Evolutionary conservation across 2,329 filamentous ascomycete species (phyloP).

Genomic region (Lachnellula suecica): DNA sequence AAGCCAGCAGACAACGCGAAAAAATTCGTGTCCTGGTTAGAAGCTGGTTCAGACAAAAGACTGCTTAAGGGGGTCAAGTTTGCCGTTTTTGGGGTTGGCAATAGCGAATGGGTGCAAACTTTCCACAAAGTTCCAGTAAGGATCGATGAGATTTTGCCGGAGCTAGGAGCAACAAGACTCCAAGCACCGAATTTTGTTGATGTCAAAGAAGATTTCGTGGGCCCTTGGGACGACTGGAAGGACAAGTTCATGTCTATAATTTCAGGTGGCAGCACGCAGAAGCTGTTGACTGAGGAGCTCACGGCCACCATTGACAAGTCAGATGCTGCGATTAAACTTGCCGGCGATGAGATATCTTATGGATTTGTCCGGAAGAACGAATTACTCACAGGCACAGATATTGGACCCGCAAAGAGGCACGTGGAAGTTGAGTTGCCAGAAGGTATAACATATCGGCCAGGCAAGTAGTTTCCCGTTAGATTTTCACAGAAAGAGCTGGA

Average conservation of each 20-base stretch:
- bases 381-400: conserved; percentile 45
- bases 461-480: too few relatives aligned
- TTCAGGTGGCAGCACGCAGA: not conserved
- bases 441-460: conserved; percentile 64
- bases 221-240: conserved; percentile 65
- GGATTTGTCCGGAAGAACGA: conserved; percentile 53
- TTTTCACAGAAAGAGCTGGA: too few relatives aligned
- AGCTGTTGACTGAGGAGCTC: not conserved
- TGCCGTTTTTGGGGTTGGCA: conserved; percentile 69
- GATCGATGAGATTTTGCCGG: conserved; percentile 53
- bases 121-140: conserved; percentile 66
- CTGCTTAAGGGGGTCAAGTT: conserved; percentile 57
- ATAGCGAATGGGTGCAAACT: conserved; percentile 56
- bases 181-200: conserved; percentile 56
- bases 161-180: conserved; percentile 48
- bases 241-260: conserved; percentile 40
- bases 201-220: conserved; percentile 64
- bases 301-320: too few relatives aligned
- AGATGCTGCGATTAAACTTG: too few relatives aligned
- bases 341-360: conserved; percentile 38
- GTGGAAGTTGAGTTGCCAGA: conserved; percentile 68
- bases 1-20: conserved; percentile 70
- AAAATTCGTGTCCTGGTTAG: conserved; percentile 68
- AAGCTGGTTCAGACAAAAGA: conserved; percentile 41
- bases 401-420: conserved; percentile 56